A percentile compares a stretch with the other conserved stretches of the same genome.
phyloP scores from a whole-genome alignment of 768 basidiomycete species.

The Boletus huronensis region DNA sequence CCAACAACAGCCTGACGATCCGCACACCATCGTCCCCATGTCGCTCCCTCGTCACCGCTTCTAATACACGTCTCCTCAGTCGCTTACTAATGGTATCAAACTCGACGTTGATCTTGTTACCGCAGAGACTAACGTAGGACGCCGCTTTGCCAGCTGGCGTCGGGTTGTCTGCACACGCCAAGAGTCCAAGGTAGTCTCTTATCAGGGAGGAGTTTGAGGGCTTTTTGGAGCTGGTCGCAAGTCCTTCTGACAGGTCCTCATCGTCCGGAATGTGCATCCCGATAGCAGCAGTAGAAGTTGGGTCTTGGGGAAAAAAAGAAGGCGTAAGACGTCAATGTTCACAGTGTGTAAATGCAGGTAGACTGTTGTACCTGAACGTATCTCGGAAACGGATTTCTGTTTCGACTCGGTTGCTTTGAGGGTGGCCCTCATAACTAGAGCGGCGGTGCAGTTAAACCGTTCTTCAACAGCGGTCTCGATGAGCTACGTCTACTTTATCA shows the following conservation, averaged over 20 bases:
- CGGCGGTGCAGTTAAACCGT: constrained; percentile 75
- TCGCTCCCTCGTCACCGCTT: constrained; percentile 75
- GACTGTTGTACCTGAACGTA: constrained; percentile 53
- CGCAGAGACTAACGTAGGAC: constrained; percentile 67
- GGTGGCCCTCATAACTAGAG: constrained; percentile 64
- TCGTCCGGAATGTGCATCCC: constrained; percentile 61
- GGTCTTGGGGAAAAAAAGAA: constrained; percentile 39
- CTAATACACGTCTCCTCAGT: constrained; percentile 67
- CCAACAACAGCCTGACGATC: constrained; percentile 72
- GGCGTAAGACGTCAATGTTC: background rate
- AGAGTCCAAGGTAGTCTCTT: constrained; percentile 78
- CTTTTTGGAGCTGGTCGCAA: constrained; percentile 54
- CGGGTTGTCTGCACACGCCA: constrained; percentile 81
- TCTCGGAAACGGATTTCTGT: constrained; percentile 58
- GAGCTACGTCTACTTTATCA: constrained; percentile 46
- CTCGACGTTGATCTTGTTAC: constrained; percentile 76
- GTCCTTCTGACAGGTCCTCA: constrained; percentile 57
- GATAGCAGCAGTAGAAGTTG: constrained; percentile 64
- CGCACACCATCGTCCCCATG: constrained; percentile 82
- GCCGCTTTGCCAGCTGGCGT: constrained; percentile 63
- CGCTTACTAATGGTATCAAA: constrained; percentile 69
- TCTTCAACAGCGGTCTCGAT: constrained; percentile 73
- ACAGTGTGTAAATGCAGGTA: background rate
- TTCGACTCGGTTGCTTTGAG: constrained; percentile 66
- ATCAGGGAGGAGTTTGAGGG: constrained; percentile 54